Conservation (phyloP, 2,329 filamentous ascomycete species). For the Bisporella sp. region DNA sequence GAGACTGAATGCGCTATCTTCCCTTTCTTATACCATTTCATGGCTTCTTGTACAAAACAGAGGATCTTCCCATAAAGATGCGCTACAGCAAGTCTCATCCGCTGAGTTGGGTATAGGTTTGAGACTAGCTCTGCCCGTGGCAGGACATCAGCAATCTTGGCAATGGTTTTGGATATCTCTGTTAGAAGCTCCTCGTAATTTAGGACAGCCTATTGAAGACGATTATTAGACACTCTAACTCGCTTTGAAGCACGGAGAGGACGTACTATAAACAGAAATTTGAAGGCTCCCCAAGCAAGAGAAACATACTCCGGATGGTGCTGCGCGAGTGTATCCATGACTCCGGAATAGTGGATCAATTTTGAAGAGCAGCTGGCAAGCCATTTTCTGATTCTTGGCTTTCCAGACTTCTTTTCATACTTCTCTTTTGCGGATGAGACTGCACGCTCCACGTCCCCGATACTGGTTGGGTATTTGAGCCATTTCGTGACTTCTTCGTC, state of each 20-base stretch:
- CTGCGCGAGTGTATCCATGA: slow-evolving; percentile 11
- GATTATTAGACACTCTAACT: not conserved
- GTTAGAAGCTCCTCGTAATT: slow-evolving; percentile 12
- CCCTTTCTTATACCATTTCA: slow-evolving; percentile 12
- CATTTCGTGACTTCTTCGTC: not conserved
- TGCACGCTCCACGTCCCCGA: slow-evolving; percentile 2
- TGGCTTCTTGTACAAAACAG: slow-evolving; percentile 5
- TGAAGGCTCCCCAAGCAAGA: slow-evolving; percentile 20
- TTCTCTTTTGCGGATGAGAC: slow-evolving; percentile 2
- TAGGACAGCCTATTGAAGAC: slow-evolving; percentile 7
- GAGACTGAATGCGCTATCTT: slow-evolving; percentile 3
- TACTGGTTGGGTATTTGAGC: slow-evolving; percentile 1
- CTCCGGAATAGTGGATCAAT: slow-evolving; percentile 4
- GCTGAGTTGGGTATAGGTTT: slow-evolving; percentile 8
- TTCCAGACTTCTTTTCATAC: slow-evolving; percentile 1
- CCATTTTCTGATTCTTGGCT: slow-evolving; percentile 7
- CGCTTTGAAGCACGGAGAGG: not conserved
- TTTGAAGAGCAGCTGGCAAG: slow-evolving; percentile 2
- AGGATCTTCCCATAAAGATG: slow-evolving; percentile 9
- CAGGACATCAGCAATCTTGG: slow-evolving; percentile 8
- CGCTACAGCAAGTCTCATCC: slow-evolving; percentile 7
- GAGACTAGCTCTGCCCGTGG: slow-evolving; percentile 1
- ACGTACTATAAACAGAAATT: slow-evolving; percentile 20
- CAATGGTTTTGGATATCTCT: slow-evolving; percentile 7
- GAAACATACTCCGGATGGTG: slow-evolving; percentile 21